phyloP scores from a whole-genome alignment of 495 filamentous ascomycete genomes.

The Xylaria castorea region DNA sequence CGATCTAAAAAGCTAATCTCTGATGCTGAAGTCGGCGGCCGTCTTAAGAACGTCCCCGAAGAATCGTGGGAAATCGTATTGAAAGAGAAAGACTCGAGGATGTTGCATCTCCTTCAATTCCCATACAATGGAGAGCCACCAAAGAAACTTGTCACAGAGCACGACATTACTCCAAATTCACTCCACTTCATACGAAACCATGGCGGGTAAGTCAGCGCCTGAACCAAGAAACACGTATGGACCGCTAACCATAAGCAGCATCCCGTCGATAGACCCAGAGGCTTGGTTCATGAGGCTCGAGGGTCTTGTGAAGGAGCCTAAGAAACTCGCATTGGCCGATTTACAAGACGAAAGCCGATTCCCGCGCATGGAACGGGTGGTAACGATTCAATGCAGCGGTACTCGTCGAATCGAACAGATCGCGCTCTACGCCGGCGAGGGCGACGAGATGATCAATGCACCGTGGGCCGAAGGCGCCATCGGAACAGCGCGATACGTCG shows the following conservation, averaged over 20 bases:
- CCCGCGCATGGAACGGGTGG: slow-evolving; percentile 59
- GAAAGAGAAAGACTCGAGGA: slow-evolving; percentile 67
- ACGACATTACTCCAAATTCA: slow-evolving; percentile 64
- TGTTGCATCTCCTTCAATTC: slow-evolving; percentile 73
- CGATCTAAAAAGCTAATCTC: neutral
- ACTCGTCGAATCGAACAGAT: slow-evolving; percentile 74
- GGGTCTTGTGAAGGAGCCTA: slow-evolving; percentile 63
- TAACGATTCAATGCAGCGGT: slow-evolving; percentile 73
- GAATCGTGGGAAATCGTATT: slow-evolving; percentile 65
- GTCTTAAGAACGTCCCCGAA: slow-evolving; percentile 55
- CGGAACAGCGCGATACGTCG: slow-evolving; percentile 66
- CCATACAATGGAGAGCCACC: slow-evolving; percentile 75
- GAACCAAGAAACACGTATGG: neutral
- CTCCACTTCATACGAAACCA: slow-evolving; percentile 73
- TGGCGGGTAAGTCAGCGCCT: slow-evolving; percentile 43
- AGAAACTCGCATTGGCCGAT: slow-evolving; percentile 60
- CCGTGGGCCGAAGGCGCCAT: slow-evolving; percentile 74
- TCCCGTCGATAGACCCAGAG: slow-evolving; percentile 65
- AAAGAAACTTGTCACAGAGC: slow-evolving; percentile 52
- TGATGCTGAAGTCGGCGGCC: slow-evolving; percentile 48
- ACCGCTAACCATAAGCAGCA: slow-evolving; percentile 41
- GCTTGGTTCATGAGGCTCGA: slow-evolving; percentile 60
- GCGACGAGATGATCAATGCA: slow-evolving; percentile 72
- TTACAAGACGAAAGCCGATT: slow-evolving; percentile 63
- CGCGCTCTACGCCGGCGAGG: slow-evolving; percentile 65